Percentiles rank a stretch among this genome's conserved stretches.
phyloP scores from a whole-genome alignment of 805 yeast species.

The Kuraishia borneana region DNA sequence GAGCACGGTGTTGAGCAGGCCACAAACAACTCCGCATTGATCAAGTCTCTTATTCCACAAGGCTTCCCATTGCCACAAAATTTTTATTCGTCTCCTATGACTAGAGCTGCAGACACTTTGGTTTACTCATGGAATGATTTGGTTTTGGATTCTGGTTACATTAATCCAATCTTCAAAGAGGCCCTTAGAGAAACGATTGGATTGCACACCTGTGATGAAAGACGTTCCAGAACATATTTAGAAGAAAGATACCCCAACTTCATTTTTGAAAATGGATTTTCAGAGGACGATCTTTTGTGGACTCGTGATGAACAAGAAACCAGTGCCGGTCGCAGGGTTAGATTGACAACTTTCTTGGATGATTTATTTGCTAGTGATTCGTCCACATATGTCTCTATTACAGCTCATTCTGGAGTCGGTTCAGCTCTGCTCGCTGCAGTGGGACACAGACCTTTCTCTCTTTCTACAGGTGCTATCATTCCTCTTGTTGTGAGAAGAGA shows the following conservation, averaged over 20 bases:
- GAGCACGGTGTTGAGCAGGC: constrained; percentile 34
- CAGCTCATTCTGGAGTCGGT: constrained; percentile 41
- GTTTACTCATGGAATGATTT: constrained; percentile 32
- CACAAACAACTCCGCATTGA: constrained; percentile 19
- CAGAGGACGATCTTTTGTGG: constrained; percentile 33
- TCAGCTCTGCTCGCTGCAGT: constrained; percentile 34
- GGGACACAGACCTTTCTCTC: constrained; percentile 34
- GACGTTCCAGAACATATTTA: constrained; percentile 24
- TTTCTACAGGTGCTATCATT: constrained; percentile 46
- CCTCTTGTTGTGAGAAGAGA: constrained; percentile 37
- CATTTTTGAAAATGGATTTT: constrained; percentile 30
- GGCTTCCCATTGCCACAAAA: constrained; percentile 24
- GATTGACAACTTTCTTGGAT: constrained; percentile 5
- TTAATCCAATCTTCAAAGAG: constrained; percentile 30
- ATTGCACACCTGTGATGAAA: constrained; percentile 37
- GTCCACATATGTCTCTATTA: constrained; percentile 24
- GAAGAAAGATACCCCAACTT: constrained; percentile 31
- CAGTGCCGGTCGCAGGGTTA: constrained; percentile 1
- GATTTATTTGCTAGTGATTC: constrained; percentile 11
- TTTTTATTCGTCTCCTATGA: constrained; percentile 38
- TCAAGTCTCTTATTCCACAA: constrained; percentile 5
- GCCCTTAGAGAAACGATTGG: constrained; percentile 38
- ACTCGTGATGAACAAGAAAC: constrained; percentile 17
- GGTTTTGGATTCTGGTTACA: constrained; percentile 9
- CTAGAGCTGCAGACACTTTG: constrained; percentile 39